Evolutionary conservation across 768 basidiomycete species (phyloP), one percentile per base, ranked within the genome.

Genomic region (Rhizopogon vesiculosus): DNA sequence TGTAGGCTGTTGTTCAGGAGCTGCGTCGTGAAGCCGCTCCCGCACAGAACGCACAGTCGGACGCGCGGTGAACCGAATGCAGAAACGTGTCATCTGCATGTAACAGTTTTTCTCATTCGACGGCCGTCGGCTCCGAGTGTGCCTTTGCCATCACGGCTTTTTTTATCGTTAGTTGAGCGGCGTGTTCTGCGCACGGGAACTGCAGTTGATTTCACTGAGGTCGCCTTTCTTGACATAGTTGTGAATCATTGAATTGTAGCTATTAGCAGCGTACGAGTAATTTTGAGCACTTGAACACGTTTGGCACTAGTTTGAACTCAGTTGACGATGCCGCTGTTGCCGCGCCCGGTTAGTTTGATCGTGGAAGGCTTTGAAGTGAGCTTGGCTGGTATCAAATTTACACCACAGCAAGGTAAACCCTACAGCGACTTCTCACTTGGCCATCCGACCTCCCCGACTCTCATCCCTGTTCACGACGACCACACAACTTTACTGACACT

Each of bases 1-100:
- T 39, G 2, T 57, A 94, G 91, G 89, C 87, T 38, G 90, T 93
- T 3, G 83, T 94, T 52, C 89, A 89, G 64, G 91, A 93, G 67
- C 81, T 94, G 18, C 78, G 90, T 54, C 76, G 86, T 52, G 91
- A 93, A 71, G 83, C 78, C 53, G 74, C 79, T 25, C 68, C 72
- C 8, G 64, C 61, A 43, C 70, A 72, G 48, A 22, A 38, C 8
- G 7, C 31, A 5, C 57, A 68, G 31, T 45, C 69, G 41, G 62
- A 72, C 46, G 68, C 59, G 12, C 64, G 72, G 48, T 71, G 53
- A 61, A 39, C 38, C 35, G 18, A 22, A 38, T 13, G 35, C 12
- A 10, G 12, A 9, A 38, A 38, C 19, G 18, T 35, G 19, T 9
- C 15, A 35, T 16, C 29, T 9, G 13, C 35, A 49, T 22, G 33